Conservation (phyloP, 179 eudicot species). For the Gypsophila paniculata region DNA sequence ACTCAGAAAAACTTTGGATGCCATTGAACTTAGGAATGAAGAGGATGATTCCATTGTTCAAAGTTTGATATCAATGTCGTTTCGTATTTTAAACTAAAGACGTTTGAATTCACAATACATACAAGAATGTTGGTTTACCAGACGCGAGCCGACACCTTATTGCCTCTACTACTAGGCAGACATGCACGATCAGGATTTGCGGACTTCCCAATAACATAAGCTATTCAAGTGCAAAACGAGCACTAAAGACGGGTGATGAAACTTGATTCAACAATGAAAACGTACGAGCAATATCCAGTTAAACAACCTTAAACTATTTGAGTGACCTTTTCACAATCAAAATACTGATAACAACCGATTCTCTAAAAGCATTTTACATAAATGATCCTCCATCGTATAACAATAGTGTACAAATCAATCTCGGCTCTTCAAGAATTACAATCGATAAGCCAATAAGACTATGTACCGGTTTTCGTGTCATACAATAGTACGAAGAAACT, state of each 20-base stretch:
- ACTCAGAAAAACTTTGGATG: neutral
- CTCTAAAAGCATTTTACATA: neutral
- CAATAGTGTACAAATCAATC: conserved; percentile 19
- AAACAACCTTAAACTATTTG: neutral
- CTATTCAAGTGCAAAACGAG: no score
- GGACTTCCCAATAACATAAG: no score
- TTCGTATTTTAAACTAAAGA: neutral
- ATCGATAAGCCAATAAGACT: neutral
- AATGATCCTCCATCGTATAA: neutral
- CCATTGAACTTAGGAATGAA: neutral
- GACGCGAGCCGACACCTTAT: no score
- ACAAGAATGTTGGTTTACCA: no score
- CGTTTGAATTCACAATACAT: no score
- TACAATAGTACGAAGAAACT: neutral
- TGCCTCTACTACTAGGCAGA: no score
- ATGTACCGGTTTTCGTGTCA: neutral
- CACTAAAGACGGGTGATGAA: no score
- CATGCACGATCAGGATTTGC: no score
- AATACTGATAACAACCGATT: no score
- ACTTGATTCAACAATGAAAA: no score
- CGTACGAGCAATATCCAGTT: no score
- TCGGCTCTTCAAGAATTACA: conserved; percentile 10
- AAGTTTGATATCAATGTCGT: neutral
- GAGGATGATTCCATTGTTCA: neutral
- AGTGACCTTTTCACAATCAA: no score